phyloP scores from a whole-genome alignment of 2,329 filamentous ascomycete genomes.

The Nigrospora sphaerica region DNA sequence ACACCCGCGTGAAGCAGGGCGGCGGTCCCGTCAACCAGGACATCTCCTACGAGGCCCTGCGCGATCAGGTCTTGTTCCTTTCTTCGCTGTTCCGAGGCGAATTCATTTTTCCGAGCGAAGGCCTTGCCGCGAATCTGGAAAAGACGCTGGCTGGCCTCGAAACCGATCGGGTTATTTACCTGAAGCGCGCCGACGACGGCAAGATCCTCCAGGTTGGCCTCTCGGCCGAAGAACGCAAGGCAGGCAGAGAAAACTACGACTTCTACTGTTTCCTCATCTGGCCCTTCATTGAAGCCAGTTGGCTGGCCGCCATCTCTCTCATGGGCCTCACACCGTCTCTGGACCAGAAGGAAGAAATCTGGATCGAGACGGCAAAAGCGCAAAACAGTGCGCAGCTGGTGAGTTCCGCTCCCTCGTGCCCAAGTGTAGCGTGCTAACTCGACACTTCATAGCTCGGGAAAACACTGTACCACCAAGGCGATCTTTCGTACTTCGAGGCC shows the following conservation, averaged over 20 bases:
- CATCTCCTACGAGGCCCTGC: conserved; percentile 67
- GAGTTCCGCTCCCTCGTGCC: conserved; percentile 21
- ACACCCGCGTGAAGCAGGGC: conserved; percentile 82
- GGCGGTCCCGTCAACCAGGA: conserved; percentile 77
- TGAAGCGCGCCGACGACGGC: conserved; percentile 50
- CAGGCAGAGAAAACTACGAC: conserved; percentile 89
- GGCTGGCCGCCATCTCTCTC: conserved; percentile 83
- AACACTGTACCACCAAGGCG: conserved; percentile 94
- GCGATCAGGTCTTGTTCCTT: conserved; percentile 77
- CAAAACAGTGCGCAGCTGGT: conserved; percentile 78
- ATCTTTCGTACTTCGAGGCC: conserved; percentile 94
- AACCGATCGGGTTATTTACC: conserved; percentile 66
- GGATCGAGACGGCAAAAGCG: conserved; percentile 71
- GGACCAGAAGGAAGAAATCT: conserved; percentile 53
- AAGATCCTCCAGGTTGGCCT: conserved; percentile 65
- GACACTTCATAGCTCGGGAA: conserved; percentile 64
- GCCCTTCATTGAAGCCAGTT: conserved; percentile 93
- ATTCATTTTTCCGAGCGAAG: conserved; percentile 92
- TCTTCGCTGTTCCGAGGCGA: conserved; percentile 92
- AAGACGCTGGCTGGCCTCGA: conserved; percentile 74
- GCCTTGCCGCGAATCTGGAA: conserved; percentile 71
- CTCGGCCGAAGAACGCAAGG: conserved; percentile 65
- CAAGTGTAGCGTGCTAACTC: not conserved
- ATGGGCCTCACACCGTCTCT: conserved; percentile 76
- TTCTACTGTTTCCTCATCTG: conserved; percentile 99